These are phyloP conservation scores for Barnettozyma wickerhamii DNA, from an alignment of 805 yeast genomes.

Conservation along the genomic window DNA sequence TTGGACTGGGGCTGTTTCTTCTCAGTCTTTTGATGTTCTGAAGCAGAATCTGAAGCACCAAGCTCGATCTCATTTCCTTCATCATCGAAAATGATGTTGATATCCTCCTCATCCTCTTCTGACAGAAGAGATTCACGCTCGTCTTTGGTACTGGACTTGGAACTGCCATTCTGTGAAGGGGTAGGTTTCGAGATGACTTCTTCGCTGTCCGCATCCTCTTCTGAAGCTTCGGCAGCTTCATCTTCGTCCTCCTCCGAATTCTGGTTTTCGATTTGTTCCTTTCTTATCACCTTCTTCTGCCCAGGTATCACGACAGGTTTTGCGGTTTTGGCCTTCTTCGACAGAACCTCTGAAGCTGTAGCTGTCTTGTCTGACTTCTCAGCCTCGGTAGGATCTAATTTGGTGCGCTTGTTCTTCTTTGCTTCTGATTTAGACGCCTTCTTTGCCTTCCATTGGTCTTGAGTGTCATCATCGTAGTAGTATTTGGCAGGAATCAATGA, in stretches of 20 bases:
- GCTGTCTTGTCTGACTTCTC: conserved; percentile 45
- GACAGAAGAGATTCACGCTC: too few species aligned
- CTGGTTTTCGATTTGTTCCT: too few species aligned
- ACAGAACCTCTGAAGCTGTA: conserved; percentile 57
- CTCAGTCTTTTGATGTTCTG: too few species aligned
- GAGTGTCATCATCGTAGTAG: conserved; percentile 86
- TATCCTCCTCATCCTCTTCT: conserved; percentile 29
- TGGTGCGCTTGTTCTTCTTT: conserved; percentile 57
- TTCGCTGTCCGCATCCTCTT: conserved; percentile 22
- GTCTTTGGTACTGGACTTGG: too few species aligned
- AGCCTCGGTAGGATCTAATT: conserved; percentile 65
- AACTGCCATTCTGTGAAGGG: too few species aligned
- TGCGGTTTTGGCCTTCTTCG: conserved; percentile 51
- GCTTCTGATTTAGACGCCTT: conserved; percentile 67
- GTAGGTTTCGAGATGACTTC: too few species aligned
- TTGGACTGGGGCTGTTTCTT: conserved; percentile 5
- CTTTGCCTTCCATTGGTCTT: conserved; percentile 86
- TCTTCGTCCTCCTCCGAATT: conserved; percentile 13
- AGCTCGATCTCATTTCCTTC: conserved; percentile 50
- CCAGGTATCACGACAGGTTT: conserved; percentile 38
- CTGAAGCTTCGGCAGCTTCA: conserved; percentile 18
- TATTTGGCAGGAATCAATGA: conserved; percentile 92
- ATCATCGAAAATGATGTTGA: conserved; percentile 60
- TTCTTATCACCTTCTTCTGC: conserved; percentile 17
- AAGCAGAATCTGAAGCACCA: too few species aligned